A percentile compares a stretch with the other conserved stretches of the same genome.
Conservation (phyloP, 768 basidiomycete species). For the Termitomyces bulborhizus region DNA sequence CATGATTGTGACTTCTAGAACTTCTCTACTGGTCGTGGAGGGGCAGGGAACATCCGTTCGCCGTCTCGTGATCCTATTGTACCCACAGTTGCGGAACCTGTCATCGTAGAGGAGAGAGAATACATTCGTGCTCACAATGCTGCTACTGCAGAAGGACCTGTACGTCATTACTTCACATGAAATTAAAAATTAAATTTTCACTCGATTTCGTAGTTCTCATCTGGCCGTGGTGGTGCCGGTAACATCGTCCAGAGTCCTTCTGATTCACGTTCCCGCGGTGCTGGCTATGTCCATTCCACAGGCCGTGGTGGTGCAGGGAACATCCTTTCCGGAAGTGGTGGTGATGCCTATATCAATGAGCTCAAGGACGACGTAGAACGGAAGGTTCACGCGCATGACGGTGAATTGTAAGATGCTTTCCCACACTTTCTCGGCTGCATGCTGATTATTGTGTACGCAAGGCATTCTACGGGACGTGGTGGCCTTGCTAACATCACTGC, state of each 20-base stretch:
- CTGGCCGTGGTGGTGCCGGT: slow-evolving; percentile 60
- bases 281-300: slow-evolving; percentile 33
- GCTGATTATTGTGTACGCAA: slow-evolving; percentile 17
- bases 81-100: slow-evolving; percentile 20
- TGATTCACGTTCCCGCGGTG: slow-evolving; percentile 48
- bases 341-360: background rate
- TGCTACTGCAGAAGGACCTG: slow-evolving; percentile 24
- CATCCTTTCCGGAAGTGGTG: slow-evolving; percentile 19
- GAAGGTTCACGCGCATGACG: background rate
- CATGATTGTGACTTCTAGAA: slow-evolving; percentile 20
- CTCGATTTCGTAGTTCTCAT: slow-evolving; percentile 36
- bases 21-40: slow-evolving; percentile 69
- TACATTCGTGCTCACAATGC: slow-evolving; percentile 30
- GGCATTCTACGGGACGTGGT: slow-evolving; percentile 66
- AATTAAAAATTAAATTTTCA: background rate
- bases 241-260: slow-evolving; percentile 38
- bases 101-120: slow-evolving; percentile 29
- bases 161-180: slow-evolving; percentile 18
- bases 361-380: background rate
- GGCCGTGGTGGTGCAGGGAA: slow-evolving; percentile 68
- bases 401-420: background rate
- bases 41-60: slow-evolving; percentile 80
- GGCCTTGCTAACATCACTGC: slow-evolving; percentile 57
- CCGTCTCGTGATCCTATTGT: slow-evolving; percentile 49
- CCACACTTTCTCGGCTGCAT: background rate